These are phyloP conservation scores for Cystoisospora suis DNA, from an alignment of 169 alveolate species.

Conservation along the genomic window DNA sequence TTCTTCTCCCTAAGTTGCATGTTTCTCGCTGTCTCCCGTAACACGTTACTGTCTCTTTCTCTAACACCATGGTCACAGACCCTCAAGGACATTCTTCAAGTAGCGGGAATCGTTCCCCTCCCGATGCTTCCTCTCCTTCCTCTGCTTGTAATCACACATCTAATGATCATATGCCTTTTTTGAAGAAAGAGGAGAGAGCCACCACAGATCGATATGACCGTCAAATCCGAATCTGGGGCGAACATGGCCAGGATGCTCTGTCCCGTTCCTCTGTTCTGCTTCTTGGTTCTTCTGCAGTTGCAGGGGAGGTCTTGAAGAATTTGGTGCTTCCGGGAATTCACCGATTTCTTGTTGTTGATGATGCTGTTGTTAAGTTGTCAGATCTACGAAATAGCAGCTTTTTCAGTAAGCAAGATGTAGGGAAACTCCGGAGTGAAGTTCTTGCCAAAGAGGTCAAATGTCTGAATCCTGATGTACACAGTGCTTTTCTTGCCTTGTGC, in stretches of 20 bases:
- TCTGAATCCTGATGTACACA: constrained; percentile 86
- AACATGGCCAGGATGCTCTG: constrained; percentile 80
- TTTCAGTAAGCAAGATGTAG: constrained; percentile 77
- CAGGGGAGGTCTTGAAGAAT: constrained; percentile 84
- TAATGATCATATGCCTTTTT: too few species aligned
- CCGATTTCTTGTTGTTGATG: constrained; percentile 81
- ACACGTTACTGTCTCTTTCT: background rate
- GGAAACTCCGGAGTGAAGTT: constrained; percentile 78
- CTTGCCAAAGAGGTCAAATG: constrained; percentile 74
- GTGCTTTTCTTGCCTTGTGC: constrained; percentile 59
- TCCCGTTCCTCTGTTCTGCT: constrained; percentile 73
- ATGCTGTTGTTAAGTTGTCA: constrained; percentile 70
- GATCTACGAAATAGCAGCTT: constrained; percentile 84
- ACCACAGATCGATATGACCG: constrained; percentile 41
- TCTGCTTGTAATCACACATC: too few species aligned
- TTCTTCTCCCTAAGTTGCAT: too few species aligned
- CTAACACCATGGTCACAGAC: too few species aligned
- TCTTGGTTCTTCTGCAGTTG: constrained; percentile 77
- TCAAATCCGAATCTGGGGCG: constrained; percentile 85
- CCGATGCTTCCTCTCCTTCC: too few species aligned
- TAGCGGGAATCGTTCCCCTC: too few species aligned
- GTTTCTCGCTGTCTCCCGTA: too few species aligned
- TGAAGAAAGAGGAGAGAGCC: too few species aligned
- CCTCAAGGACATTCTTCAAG: too few species aligned
- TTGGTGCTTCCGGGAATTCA: constrained; percentile 87